Percentiles rank a stretch among this genome's conserved stretches.
Evolutionary conservation across 2,329 filamentous ascomycete genomes (phyloP).

Genomic region (Aspergillus sp.): DNA sequence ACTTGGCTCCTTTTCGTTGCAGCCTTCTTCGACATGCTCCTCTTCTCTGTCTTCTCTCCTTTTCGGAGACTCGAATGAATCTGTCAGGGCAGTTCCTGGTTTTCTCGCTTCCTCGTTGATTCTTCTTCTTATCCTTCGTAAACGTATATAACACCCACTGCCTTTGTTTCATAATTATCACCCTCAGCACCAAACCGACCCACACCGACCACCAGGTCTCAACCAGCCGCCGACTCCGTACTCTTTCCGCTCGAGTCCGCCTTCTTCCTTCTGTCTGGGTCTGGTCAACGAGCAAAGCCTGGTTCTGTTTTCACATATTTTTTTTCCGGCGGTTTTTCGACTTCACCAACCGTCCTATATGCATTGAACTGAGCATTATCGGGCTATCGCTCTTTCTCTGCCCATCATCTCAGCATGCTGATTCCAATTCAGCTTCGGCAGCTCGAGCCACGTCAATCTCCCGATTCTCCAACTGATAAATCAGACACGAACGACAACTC

Average conservation of each 20-base stretch:
- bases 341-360: not conserved
- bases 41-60: not conserved
- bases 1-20: not conserved
- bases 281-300: not conserved
- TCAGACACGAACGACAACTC: not conserved
- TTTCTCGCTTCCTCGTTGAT: not conserved
- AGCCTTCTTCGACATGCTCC: not conserved
- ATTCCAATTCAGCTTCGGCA: conserved; percentile 19
- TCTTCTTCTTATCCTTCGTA: not conserved
- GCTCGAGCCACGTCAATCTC: conserved; percentile 18
- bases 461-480: not conserved
- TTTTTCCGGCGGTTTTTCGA: not conserved
- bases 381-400: conserved; percentile 10
- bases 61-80: not conserved
- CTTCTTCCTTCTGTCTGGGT: not conserved
- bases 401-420: conserved; percentile 20
- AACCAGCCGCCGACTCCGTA: conserved; percentile 7
- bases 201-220: not conserved
- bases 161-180: not conserved
- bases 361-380: conserved; percentile 5
- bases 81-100: not conserved
- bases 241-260: conserved; percentile 2
- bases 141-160: not conserved
- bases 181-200: conserved; percentile 3
- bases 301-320: not conserved